Conservation (phyloP, 2,329 filamentous ascomycete genomes). For the Neofusicoccum umdonicola region DNA sequence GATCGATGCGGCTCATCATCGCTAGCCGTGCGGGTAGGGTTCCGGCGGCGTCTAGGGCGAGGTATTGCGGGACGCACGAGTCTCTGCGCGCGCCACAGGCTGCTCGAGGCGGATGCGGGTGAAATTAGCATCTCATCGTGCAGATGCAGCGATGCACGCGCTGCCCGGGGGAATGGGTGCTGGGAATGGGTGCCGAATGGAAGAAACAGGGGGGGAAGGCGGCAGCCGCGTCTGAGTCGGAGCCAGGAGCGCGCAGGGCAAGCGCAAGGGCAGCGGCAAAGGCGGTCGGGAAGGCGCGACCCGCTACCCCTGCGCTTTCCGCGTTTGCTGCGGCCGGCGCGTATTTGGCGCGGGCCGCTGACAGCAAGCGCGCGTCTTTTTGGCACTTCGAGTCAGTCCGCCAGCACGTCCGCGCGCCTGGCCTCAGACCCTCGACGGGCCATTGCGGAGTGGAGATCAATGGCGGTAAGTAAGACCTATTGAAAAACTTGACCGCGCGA, state of each 20-base stretch:
- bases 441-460: slow-evolving; percentile 4
- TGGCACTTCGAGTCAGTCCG: too few relatives aligned
- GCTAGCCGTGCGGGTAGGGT: neutral
- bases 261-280: too few relatives aligned
- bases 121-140: neutral
- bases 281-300: too few relatives aligned
- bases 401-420: neutral
- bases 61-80: neutral
- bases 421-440: neutral
- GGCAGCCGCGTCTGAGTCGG: too few relatives aligned
- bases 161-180: neutral
- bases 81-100: neutral
- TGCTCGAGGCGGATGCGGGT: neutral
- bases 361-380: neutral
- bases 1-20: neutral
- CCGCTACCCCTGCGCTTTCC: neutral
- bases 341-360: too few relatives aligned
- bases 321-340: neutral
- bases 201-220: neutral
- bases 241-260: too few relatives aligned
- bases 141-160: neutral
- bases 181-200: neutral
- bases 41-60: neutral
- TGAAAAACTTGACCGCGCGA: slow-evolving; percentile 3
- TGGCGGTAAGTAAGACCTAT: slow-evolving; percentile 5